These are phyloP conservation scores for Xanthoconium purpureum DNA, from an alignment of 768 basidiomycete genomes.

Conservation along the genomic window DNA sequence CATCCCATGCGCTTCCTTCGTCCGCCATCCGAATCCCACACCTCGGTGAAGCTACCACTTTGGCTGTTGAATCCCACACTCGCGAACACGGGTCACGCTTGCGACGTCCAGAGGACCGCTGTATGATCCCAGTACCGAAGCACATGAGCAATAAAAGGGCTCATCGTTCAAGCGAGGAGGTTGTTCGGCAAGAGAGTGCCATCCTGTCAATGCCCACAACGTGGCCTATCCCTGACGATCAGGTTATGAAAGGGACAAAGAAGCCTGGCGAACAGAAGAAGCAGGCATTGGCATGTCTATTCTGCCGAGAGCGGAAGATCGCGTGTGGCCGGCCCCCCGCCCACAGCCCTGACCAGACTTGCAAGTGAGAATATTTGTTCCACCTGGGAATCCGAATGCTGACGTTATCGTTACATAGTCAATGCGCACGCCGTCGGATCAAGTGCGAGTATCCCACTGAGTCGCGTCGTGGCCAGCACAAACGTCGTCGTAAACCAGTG, in stretches of 20 bases:
- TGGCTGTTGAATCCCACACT: constrained; percentile 15
- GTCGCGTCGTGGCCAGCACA: constrained; percentile 47
- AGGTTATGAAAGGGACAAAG: constrained; percentile 31
- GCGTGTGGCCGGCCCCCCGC: constrained; percentile 45
- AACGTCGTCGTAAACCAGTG: constrained; percentile 33
- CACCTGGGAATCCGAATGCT: constrained; percentile 8
- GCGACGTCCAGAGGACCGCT: constrained; percentile 25
- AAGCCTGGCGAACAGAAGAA: constrained; percentile 40
- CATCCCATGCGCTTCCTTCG: constrained; percentile 20
- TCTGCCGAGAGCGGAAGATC: constrained; percentile 51
- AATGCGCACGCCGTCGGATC: constrained; percentile 46
- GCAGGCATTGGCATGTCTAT: constrained; percentile 46
- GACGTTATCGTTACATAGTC: constrained; percentile 32
- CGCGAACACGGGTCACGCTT: constrained; percentile 19
- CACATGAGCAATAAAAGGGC: constrained; percentile 26
- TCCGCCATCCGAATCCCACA: constrained; percentile 17
- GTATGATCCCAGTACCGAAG: constrained; percentile 18
- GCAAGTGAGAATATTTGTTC: constrained; percentile 41
- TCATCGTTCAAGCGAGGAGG: constrained; percentile 28
- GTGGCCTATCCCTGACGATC: constrained; percentile 35
- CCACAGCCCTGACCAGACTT: constrained; percentile 36
- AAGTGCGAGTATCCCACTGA: constrained; percentile 49
- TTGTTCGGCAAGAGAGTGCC: constrained; percentile 29
- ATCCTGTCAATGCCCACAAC: constrained; percentile 26
- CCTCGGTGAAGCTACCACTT: constrained; percentile 2